Percentiles rank a stretch among this genome's conserved stretches.
phyloP scores from a whole-genome alignment of 1,284 basidiomycete genomes.

The Cutaneotrichosporon daszewskae region DNA sequence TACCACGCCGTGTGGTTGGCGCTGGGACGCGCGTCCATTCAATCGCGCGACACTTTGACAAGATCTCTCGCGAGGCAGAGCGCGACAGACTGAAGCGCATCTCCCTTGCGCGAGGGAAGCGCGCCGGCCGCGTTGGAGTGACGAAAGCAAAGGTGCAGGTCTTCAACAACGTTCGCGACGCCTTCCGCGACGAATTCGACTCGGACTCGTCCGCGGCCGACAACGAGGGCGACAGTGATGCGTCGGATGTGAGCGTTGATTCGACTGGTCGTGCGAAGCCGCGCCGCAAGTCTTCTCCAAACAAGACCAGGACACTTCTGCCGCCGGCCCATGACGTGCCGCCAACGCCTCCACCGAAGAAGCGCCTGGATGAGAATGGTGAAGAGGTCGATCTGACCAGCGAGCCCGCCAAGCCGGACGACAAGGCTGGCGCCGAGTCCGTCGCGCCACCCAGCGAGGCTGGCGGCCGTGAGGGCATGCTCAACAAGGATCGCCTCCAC shows the following conservation, averaged over 20 bases:
- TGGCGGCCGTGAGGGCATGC: neutral
- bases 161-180: slow-evolving; percentile 85
- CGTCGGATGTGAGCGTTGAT: slow-evolving; percentile 35
- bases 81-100: slow-evolving; percentile 51
- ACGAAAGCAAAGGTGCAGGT: slow-evolving; percentile 86
- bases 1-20: slow-evolving; percentile 25
- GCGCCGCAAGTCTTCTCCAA: slow-evolving; percentile 19
- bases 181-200: slow-evolving; percentile 75
- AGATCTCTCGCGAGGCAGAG: slow-evolving; percentile 52
- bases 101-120: slow-evolving; percentile 62
- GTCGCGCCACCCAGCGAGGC: neutral
- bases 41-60: slow-evolving; percentile 53
- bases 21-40: slow-evolving; percentile 49
- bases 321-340: neutral
- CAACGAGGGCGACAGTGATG: slow-evolving; percentile 56
- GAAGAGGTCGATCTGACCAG: neutral
- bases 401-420: neutral
- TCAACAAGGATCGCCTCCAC: slow-evolving; percentile 33
- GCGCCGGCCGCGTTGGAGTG: slow-evolving; percentile 86
- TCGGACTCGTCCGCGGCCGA: slow-evolving; percentile 75
- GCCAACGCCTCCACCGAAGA: neutral
- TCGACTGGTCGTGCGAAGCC: slow-evolving; percentile 22
- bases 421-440: neutral
- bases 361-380: no score
- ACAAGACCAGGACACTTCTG: neutral